Conservation (phyloP, 2,329 filamentous ascomycete genomes). For the Phialophora verrucosa region DNA sequence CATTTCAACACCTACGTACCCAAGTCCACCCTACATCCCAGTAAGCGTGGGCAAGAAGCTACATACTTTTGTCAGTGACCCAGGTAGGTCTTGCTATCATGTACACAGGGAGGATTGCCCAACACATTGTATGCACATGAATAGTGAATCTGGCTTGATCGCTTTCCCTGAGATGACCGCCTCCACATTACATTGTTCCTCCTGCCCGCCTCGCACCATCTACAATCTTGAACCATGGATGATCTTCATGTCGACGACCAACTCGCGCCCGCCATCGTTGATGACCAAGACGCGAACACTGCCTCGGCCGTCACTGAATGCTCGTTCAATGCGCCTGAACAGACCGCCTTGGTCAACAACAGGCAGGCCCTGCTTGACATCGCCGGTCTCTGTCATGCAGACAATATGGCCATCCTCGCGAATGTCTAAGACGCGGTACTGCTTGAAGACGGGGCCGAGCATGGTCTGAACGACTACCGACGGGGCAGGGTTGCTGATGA, state of each 20-base stretch:
- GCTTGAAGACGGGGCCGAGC: slow-evolving; percentile 99
- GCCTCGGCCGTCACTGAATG: slow-evolving; percentile 91
- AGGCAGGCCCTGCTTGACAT: slow-evolving; percentile 95
- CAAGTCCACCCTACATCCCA: background rate
- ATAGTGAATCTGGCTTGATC: background rate
- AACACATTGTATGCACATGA: slow-evolving; percentile 6
- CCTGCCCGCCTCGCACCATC: background rate
- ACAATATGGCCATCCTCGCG: slow-evolving; percentile 80
- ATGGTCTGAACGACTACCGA: slow-evolving; percentile 99
- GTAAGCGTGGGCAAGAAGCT: slow-evolving; percentile 4
- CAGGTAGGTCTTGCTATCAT: slow-evolving; percentile 10
- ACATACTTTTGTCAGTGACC: slow-evolving; percentile 7
- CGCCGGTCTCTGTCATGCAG: slow-evolving; percentile 98
- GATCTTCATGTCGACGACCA: slow-evolving; percentile 98
- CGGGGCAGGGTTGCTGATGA: slow-evolving; percentile 94
- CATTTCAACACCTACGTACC: slow-evolving; percentile 10
- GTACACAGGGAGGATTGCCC: slow-evolving; percentile 3
- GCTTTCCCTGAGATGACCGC: background rate
- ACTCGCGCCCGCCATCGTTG: slow-evolving; percentile 88
- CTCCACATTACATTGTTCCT: slow-evolving; percentile 4
- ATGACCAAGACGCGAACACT: slow-evolving; percentile 95
- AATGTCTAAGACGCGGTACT: slow-evolving; percentile 99
- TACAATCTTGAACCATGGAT: slow-evolving; percentile 78
- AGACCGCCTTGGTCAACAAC: slow-evolving; percentile 96
- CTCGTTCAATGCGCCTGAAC: slow-evolving; percentile 76